A percentile compares a stretch with the other conserved stretches of the same genome.
Evolutionary conservation across 192 early-diverging fungal species (phyloP).

Genomic region (Umbelopsis sp.): DNA sequence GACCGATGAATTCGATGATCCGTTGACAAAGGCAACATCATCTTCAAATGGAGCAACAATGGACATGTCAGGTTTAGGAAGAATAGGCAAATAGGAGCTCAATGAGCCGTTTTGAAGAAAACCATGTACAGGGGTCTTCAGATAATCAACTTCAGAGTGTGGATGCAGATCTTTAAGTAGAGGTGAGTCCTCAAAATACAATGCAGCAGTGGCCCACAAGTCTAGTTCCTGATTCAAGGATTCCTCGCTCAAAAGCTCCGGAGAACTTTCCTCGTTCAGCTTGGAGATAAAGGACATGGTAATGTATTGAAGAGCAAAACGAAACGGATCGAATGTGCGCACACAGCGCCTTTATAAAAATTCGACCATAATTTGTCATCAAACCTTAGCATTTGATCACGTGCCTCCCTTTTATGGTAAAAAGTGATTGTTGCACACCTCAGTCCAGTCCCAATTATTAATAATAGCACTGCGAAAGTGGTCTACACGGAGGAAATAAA

Average conservation of each 20-base stretch:
- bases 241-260: not conserved
- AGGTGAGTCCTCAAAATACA: slow-evolving; percentile 19
- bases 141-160: not conserved
- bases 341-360: no score
- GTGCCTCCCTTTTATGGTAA: no score
- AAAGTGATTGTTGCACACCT: no score
- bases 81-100: not conserved
- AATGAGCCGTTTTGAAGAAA: not conserved
- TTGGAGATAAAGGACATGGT: not conserved
- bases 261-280: not conserved
- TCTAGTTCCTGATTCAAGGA: not conserved
- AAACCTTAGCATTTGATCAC: no score
- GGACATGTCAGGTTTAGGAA: not conserved
- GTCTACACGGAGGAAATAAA: no score
- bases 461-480: no score
- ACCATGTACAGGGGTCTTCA: not conserved
- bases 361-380: no score
- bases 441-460: no score
- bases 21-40: not conserved
- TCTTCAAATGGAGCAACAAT: not conserved
- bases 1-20: not conserved
- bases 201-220: not conserved
- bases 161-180: not conserved
- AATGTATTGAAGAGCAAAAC: not conserved
- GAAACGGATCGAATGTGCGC: no score